Conservation (phyloP, 108 stramenopile species). For the Schizochytrium sp. region DNA sequence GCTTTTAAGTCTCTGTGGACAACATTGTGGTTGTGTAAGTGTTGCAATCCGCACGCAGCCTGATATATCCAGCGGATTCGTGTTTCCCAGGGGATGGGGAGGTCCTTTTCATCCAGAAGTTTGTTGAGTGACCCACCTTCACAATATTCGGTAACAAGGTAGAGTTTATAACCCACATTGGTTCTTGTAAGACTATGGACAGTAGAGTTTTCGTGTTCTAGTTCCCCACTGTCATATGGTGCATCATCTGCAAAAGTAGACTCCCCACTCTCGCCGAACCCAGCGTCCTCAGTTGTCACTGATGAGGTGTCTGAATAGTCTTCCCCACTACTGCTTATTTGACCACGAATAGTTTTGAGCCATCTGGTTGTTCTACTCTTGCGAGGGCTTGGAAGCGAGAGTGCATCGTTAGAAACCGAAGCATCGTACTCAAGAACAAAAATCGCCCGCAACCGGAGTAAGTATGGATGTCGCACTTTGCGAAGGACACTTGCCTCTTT, state of each 20-base stretch:
- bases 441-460: neutral
- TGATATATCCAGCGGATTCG: neutral
- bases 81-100: slow-evolving; percentile 8
- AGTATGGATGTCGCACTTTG: slow-evolving; percentile 22
- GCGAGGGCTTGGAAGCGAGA: neutral
- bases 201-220: too few species aligned
- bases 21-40: slow-evolving; percentile 16
- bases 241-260: too few species aligned
- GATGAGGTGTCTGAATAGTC: neutral
- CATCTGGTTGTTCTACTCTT: neutral
- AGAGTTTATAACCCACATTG: slow-evolving; percentile 19
- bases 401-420: neutral
- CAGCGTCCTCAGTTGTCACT: neutral
- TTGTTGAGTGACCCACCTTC: slow-evolving; percentile 1
- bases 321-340: neutral
- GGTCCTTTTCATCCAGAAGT: neutral
- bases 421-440: slow-evolving; percentile 37
- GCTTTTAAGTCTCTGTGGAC: slow-evolving; percentile 59
- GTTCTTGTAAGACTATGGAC: neutral
- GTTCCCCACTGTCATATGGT: too few species aligned
- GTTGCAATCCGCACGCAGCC: neutral
- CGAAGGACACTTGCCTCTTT: slow-evolving; percentile 54
- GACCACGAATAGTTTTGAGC: neutral
- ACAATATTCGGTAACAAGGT: slow-evolving; percentile 48
- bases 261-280: too few species aligned